phyloP scores from a whole-genome alignment of 169 alveolate species.

The Eimeria sp. region DNA sequence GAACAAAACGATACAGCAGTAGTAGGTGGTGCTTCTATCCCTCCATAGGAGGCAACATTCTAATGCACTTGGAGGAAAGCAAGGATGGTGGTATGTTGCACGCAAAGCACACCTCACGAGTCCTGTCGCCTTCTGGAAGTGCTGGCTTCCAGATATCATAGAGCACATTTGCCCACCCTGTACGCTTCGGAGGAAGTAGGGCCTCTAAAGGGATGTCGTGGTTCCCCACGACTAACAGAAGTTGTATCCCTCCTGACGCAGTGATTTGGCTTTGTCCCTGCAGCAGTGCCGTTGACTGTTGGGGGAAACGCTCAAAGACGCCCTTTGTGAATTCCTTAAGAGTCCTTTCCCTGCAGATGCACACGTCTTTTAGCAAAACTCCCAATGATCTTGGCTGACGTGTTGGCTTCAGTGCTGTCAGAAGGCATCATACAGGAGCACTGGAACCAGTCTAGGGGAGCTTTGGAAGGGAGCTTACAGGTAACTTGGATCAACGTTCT shows the following conservation, averaged over 20 bases:
- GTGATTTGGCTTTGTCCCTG: neutral
- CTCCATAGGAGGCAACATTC: neutral
- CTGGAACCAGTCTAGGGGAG: neutral
- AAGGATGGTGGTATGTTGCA: neutral
- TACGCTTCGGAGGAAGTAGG: slow-evolving; percentile 29
- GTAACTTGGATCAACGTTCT: neutral
- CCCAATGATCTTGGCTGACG: neutral
- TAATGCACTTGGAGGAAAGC: neutral
- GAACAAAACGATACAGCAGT: neutral
- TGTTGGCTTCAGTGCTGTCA: neutral
- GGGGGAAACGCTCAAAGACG: slow-evolving; percentile 2
- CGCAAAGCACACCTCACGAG: slow-evolving; percentile 28
- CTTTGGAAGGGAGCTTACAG: neutral
- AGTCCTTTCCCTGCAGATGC: slow-evolving; percentile 10
- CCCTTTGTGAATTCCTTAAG: neutral
- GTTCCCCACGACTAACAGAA: slow-evolving; percentile 35
- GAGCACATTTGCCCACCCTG: slow-evolving; percentile 22
- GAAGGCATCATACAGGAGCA: neutral
- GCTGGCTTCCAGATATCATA: slow-evolving; percentile 46
- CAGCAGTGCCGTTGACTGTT: neutral
- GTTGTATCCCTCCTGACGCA: neutral
- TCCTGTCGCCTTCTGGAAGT: neutral
- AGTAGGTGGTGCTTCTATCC: too few relatives aligned
- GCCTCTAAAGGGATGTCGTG: slow-evolving; percentile 38
- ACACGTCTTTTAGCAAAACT: neutral